Evolutionary conservation across 176 grass and related monocot genomes (phyloP), one percentile per base, ranked within the genome.

Genomic region (Thalia dealbata): DNA sequence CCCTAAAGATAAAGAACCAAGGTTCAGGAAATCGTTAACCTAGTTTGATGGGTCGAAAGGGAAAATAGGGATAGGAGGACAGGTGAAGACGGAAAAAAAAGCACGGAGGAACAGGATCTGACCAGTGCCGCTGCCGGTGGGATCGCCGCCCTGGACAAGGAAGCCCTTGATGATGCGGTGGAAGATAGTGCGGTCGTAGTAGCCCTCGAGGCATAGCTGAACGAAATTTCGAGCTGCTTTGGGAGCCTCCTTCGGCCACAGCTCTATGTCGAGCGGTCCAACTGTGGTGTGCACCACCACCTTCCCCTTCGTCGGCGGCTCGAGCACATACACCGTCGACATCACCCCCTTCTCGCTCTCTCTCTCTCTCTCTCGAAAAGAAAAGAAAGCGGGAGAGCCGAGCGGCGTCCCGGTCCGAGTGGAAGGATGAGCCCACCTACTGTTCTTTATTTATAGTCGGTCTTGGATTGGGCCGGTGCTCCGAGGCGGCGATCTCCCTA

Each of bases 201-300:
- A 97, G 35, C 95, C 87, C 77, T 97, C 90, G 46, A 97, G 73
- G 81, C 95, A 92, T 35, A 92, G 90, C 81, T 97, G 95, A 32
- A 97, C 83, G 85, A 97, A 97, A 81, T 97, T 97, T 70, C 95
- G 89, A 7, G 77, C 75, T 32, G 89, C 89, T 81, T 97, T 92
- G 52, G 95, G 93, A 3, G 89, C 93, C 76, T 97, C 89, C 78
- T 92, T 97, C 18, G 93, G 87, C 95, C 95, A 97, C 54, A 97
- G 81, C 79, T 97, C 90, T 41, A 97, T 90, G 71, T 97, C 95
- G 54, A 97, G 74, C 7, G 87, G 90, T 0, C 95, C 95, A 21
- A 83, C 54, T 60, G 87, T 92, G 66, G 95, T 92, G 65, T 84
- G 88, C 76, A 97, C 66, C 79, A 97, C 90, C 76, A 97, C 95